These are phyloP conservation scores for Pseudotsuga menziesii DNA, from an alignment of 75 land plant species.

Conservation along the genomic window DNA sequence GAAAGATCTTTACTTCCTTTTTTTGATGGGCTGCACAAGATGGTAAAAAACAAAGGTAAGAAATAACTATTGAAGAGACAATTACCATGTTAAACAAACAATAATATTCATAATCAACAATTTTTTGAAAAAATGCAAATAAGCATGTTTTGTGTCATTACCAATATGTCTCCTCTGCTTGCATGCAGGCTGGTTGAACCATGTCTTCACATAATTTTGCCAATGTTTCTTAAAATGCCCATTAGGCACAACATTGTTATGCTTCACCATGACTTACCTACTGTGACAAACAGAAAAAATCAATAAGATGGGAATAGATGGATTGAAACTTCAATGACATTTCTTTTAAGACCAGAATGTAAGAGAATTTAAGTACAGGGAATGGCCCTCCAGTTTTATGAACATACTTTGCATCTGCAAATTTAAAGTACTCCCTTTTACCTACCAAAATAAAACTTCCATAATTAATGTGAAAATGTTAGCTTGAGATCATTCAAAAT, in stretches of 20 bases:
- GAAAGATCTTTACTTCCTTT: conserved; percentile 74
- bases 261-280: conserved; percentile 51
- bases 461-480: too few species aligned
- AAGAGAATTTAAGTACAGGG: too few species aligned
- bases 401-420: too few species aligned
- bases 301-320: neutral
- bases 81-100: too few species aligned
- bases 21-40: conserved; percentile 49
- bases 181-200: conserved; percentile 84
- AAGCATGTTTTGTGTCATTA: conserved; percentile 3
- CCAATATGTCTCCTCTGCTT: conserved; percentile 62
- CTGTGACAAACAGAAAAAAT: neutral
- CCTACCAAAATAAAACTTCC: too few species aligned
- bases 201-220: conserved; percentile 75
- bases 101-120: neutral
- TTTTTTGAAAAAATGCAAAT: neutral
- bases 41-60: too few species aligned
- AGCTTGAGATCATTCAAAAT: too few species aligned
- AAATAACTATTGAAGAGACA: too few species aligned
- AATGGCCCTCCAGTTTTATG: too few species aligned
- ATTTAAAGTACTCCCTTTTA: too few species aligned
- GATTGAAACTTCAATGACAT: too few species aligned
- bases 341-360: too few species aligned
- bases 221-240: conserved; percentile 83
- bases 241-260: conserved; percentile 74